A percentile compares a stretch with the other conserved stretches of the same genome.
These are phyloP conservation scores for Waltiozyma sp. DNA, from an alignment of 1,139 yeast genomes.

Conservation along the genomic window DNA sequence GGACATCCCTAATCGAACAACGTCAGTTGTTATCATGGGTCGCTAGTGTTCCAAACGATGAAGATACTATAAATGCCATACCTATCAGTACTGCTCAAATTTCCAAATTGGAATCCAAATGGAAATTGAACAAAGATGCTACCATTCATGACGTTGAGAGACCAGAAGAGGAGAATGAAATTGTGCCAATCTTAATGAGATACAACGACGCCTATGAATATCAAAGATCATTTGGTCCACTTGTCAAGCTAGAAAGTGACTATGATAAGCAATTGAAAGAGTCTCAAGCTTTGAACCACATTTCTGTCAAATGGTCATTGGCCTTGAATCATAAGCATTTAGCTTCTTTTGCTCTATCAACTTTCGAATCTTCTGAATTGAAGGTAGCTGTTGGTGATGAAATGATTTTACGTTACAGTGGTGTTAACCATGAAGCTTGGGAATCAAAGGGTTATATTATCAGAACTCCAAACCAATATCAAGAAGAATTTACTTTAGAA, in stretches of 20 bases:
- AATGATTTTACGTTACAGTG: constrained; percentile 51
- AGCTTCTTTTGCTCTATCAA: constrained; percentile 60
- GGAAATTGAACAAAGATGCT: constrained; percentile 67
- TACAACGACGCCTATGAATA: constrained; percentile 81
- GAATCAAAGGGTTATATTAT: constrained; percentile 63
- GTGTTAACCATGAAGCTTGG: constrained; percentile 47
- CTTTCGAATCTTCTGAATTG: constrained; percentile 53
- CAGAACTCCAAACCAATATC: constrained; percentile 55
- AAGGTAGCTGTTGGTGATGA: constrained; percentile 86
- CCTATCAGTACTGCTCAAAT: constrained; percentile 57
- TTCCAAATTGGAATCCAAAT: constrained; percentile 62
- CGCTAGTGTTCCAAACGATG: constrained; percentile 58
- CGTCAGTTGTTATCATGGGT: constrained; percentile 76
- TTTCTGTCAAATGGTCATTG: constrained; percentile 65
- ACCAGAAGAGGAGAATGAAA: constrained; percentile 44
- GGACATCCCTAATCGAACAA: constrained; percentile 83
- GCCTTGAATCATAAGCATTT: constrained; percentile 56
- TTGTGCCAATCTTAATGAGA: constrained; percentile 63
- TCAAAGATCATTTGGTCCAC: constrained; percentile 77
- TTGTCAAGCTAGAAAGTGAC: constrained; percentile 73
- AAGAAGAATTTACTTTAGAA: constrained; percentile 69
- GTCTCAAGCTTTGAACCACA: constrained; percentile 66
- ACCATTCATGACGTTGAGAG: constrained; percentile 49
- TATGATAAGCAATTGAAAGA: constrained; percentile 68
- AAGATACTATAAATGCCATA: constrained; percentile 44